A percentile compares a stretch with the other conserved stretches of the same genome.
Evolutionary conservation across 2,329 filamentous ascomycete species (phyloP).

Genomic region (Fusarium algeriense): DNA sequence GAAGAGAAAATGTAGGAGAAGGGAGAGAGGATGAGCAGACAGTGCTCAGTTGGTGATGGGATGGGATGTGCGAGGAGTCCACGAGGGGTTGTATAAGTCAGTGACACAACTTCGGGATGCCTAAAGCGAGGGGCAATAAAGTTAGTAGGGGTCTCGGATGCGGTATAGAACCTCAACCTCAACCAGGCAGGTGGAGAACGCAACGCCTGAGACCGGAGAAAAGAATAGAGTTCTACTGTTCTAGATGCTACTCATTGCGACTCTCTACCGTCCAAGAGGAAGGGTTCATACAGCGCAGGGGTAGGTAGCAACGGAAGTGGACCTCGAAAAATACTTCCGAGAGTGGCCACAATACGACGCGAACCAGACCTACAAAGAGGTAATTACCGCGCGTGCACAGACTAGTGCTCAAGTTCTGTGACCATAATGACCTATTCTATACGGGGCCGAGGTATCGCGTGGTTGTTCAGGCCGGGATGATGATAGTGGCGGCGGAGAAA

Average conservation of each 20-base stretch:
- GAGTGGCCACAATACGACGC: neutral
- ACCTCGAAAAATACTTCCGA: neutral
- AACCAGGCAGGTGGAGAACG: neutral
- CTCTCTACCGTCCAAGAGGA: neutral
- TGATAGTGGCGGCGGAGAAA: no score
- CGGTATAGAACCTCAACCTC: neutral
- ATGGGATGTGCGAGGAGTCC: neutral
- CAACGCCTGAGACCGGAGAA: neutral
- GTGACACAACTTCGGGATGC: neutral
- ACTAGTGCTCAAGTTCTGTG: neutral
- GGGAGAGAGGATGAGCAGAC: slow-evolving; percentile 10
- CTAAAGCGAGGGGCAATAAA: neutral
- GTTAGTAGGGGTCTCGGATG: neutral
- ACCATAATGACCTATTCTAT: no score
- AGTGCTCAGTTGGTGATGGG: slow-evolving; percentile 3
- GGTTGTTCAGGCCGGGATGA: no score
- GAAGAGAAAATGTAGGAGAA: neutral
- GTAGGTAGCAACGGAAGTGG: neutral
- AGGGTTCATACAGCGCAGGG: neutral
- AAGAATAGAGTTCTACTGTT: no score
- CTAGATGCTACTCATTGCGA: neutral
- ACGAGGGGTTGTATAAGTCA: slow-evolving; percentile 12
- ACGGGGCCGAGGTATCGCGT: no score
- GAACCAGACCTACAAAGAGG: neutral
- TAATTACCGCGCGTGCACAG: slow-evolving; percentile 1